Evolutionary conservation across 2,329 filamentous ascomycete genomes (phyloP).

Genomic region (Boeremia exigua): DNA sequence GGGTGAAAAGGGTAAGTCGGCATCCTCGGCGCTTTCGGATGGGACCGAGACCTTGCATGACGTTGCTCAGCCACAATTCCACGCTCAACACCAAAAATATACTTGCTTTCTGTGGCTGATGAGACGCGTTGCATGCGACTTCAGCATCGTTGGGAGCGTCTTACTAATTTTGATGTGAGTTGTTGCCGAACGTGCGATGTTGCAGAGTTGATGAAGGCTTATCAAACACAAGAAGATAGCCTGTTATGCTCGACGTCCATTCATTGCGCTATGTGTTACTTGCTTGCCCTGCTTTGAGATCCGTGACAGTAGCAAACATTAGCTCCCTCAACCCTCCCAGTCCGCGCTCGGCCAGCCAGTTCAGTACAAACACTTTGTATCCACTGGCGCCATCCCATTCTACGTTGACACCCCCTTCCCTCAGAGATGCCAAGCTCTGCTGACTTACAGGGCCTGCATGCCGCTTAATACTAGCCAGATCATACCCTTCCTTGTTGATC

Average conservation of each 20-base stretch:
- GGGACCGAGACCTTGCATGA: constrained; percentile 11
- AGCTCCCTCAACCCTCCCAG: constrained; percentile 71
- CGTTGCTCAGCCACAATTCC: constrained; percentile 14
- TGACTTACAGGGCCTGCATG: constrained; percentile 69
- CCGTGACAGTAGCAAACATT: constrained; percentile 83
- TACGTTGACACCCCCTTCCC: constrained; percentile 69
- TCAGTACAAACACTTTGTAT: constrained; percentile 75
- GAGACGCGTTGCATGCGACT: constrained; percentile 4
- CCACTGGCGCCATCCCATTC: constrained; percentile 78
- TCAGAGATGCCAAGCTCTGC: constrained; percentile 67
- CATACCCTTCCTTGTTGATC: constrained; percentile 30
- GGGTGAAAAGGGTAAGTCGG: constrained; percentile 9
- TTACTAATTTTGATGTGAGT: neutral
- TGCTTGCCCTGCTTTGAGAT: constrained; percentile 54
- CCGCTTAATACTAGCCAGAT: constrained; percentile 30
- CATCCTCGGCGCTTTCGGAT: constrained; percentile 9
- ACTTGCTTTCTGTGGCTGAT: constrained; percentile 12
- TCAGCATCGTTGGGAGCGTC: neutral
- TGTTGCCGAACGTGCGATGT: neutral
- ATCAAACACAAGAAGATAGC: neutral
- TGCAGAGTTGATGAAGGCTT: neutral
- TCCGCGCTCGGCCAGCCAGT: constrained; percentile 68
- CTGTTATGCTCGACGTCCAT: neutral
- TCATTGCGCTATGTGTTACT: neutral
- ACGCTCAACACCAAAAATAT: constrained; percentile 12